Evolutionary conservation across 2,329 filamentous ascomycete species (phyloP).

Genomic region (Teratosphaeria destructans): DNA sequence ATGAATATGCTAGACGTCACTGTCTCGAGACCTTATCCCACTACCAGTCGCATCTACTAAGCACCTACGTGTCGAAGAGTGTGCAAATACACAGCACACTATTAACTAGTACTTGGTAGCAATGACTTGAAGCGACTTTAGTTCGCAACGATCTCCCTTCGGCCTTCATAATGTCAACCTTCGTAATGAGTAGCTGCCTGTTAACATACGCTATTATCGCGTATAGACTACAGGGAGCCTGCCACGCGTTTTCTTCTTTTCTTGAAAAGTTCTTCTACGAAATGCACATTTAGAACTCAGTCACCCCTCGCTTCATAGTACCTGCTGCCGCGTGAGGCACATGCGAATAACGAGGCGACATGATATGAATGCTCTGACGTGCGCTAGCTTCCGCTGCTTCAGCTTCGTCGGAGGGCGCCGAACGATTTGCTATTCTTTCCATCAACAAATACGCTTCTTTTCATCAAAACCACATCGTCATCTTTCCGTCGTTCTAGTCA

Average conservation of each 20-base stretch:
- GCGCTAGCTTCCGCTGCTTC: not conserved
- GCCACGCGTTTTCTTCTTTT: not conserved
- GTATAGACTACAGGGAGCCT: not conserved
- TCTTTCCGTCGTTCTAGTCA: not conserved
- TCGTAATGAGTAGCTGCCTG: not conserved
- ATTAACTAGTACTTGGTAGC: not conserved
- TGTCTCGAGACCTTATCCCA: no score
- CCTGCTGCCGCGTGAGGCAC: not conserved
- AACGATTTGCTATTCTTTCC: not conserved
- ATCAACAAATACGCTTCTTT: not conserved
- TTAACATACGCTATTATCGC: not conserved
- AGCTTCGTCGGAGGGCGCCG: not conserved
- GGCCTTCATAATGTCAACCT: not conserved
- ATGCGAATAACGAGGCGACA: no score
- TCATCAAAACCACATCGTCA: not conserved
- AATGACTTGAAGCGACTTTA: not conserved
- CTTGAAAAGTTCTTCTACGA: not conserved
- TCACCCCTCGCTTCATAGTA: not conserved
- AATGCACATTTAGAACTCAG: not conserved
- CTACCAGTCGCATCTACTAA: no score
- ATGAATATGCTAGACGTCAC: no score
- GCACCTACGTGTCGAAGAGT: no score
- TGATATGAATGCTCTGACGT: not conserved
- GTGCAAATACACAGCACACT: no score
- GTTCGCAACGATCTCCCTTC: no score